Evolutionary conservation across 2,329 filamentous ascomycete genomes (phyloP).

Genomic region (Truncatella angustata): DNA sequence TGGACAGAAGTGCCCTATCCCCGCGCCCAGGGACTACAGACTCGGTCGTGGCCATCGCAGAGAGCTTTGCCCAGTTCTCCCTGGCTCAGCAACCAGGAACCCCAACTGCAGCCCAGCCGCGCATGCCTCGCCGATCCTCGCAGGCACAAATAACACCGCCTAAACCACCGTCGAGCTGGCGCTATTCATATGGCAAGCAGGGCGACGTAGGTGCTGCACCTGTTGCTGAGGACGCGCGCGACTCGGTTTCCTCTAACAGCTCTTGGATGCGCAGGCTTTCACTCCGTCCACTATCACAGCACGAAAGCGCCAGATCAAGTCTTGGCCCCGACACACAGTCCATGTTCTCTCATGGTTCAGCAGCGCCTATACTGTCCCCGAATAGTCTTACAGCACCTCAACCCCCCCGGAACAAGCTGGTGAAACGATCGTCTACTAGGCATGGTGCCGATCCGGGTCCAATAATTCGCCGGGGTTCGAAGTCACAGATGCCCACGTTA

Average conservation of each 20-base stretch:
- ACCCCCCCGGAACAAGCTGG: constrained; percentile 70
- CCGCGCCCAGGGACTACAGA: constrained; percentile 43
- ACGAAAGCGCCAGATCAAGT: constrained; percentile 63
- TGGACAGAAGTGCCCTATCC: constrained; percentile 24
- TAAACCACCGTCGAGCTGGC: constrained; percentile 34
- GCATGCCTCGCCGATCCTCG: constrained; percentile 24
- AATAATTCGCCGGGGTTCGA: constrained; percentile 47
- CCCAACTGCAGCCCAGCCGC: constrained; percentile 23
- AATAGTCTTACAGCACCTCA: constrained; percentile 37
- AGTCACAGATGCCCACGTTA: constrained; percentile 62
- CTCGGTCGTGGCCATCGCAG: constrained; percentile 31
- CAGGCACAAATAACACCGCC: constrained; percentile 39
- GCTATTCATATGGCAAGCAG: constrained; percentile 36
- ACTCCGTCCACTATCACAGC: constrained; percentile 61
- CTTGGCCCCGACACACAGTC: constrained; percentile 65
- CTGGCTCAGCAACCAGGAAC: constrained; percentile 17
- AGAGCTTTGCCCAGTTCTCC: constrained; percentile 19
- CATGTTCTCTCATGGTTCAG: constrained; percentile 65
- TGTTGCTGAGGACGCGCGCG: constrained; percentile 45
- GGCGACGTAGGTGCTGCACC: constrained; percentile 35
- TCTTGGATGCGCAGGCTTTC: constrained; percentile 76
- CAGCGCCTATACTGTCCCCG: constrained; percentile 58
- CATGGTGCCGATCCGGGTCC: constrained; percentile 43
- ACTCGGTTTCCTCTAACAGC: constrained; percentile 59
- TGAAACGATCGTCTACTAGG: constrained; percentile 67